Evolutionary conservation across 2,329 filamentous ascomycete genomes (phyloP), one percentile per base, ranked within the genome.

Genomic region (Beauveria rudraprayagi): DNA sequence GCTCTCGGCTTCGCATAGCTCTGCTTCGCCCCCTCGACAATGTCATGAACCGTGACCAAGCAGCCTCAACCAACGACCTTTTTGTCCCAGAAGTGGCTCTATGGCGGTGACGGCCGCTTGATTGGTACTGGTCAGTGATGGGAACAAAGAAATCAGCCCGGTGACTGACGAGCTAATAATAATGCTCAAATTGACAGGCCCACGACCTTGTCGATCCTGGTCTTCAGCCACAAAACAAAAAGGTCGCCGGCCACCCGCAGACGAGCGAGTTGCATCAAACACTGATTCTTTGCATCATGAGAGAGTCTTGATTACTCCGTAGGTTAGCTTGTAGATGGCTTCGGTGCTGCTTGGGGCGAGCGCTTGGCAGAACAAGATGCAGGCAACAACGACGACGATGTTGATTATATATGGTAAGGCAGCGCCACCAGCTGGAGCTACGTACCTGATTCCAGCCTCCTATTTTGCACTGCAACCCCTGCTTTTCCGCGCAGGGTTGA

Each of bases 171-270:
- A 3, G 8, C 16, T 5, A 26, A 17, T 37, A 37, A 37, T 37
- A 37, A 14, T 6, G 14, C 16, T 8, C 10, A 24, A 60, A 60
- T 60, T 54, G 3, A 54, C 48, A 28, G 50, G 50, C 19, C 57
- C 28, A 60, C 48, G 50, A 50, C 19, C 56, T 40, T 60, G 56
- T 60, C 24, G 57, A 60, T 60, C 57, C 57, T 54, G 5, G 57
- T 53, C 17, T 19, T 60, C 48, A 60, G 57, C 57, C 57, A 50
- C 57, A 53, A 9, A 10, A 48, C 7, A 22, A 16, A 17, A 43
- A 17, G 40, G 37, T 46, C 37, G 10, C 26, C n/a, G 30, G 9
- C 11, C 30, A 26, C 46, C 46, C 46, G 6, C 30, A 40, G 37
- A 11, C 19, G 17, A 24, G 37, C 48, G 40, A 60, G 19, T 60